phyloP scores from a whole-genome alignment of 352 stramenopile genomes.

The Phytophthora sp. region DNA sequence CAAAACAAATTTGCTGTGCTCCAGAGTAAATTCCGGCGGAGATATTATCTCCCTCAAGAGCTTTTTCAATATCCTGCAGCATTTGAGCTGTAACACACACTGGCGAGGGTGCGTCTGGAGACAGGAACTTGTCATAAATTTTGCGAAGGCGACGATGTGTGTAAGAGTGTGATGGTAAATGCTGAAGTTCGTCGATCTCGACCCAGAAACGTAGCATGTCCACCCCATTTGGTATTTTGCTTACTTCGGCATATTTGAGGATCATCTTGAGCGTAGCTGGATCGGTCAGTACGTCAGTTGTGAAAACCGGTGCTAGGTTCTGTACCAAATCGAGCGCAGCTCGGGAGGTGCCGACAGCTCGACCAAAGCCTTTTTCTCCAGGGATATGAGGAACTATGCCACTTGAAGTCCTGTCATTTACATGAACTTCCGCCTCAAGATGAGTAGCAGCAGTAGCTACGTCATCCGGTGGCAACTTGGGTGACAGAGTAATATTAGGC shows the following conservation, averaged over 20 bases:
- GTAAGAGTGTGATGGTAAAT: conserved; percentile 80
- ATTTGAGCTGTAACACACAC: conserved; percentile 79
- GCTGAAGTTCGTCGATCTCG: conserved; percentile 79
- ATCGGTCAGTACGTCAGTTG: conserved; percentile 79
- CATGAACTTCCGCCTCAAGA: not conserved
- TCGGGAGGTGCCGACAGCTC: conserved; percentile 26
- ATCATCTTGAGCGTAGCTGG: conserved; percentile 79
- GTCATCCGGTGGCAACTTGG: not conserved
- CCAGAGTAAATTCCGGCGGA: conserved; percentile 74
- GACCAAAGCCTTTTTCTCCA: conserved; percentile 28
- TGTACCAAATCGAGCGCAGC: conserved; percentile 64
- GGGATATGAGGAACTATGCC: not conserved
- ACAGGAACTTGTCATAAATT: conserved; percentile 90
- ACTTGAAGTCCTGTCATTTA: conserved; percentile 2
- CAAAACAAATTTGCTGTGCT: conserved; percentile 68
- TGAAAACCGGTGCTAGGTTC: conserved; percentile 81
- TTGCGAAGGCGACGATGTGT: conserved; percentile 79
- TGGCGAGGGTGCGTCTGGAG: conserved; percentile 64
- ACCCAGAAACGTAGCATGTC: conserved; percentile 84
- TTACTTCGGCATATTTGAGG: conserved; percentile 57
- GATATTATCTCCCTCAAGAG: conserved; percentile 68
- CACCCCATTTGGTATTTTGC: conserved; percentile 59
- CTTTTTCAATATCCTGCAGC: conserved; percentile 68
- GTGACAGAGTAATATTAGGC: not conserved
- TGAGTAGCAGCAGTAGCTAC: no score